These are phyloP conservation scores for Oryza glumipatula DNA, from an alignment of 176 grass and related monocot genomes.

Conservation along the genomic window DNA sequence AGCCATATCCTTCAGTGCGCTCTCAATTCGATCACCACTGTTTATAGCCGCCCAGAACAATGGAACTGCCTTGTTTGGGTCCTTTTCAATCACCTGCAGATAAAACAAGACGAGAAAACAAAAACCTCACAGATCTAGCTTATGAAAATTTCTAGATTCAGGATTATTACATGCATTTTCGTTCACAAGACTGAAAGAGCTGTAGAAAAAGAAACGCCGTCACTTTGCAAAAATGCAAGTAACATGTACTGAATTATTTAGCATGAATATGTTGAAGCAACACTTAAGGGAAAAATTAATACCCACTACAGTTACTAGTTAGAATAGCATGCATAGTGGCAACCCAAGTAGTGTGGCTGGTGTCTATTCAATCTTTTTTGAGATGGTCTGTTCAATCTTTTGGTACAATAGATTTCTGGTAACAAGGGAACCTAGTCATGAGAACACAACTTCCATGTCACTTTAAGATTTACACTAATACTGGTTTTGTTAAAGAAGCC, in stretches of 20 bases:
- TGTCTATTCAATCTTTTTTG: neutral
- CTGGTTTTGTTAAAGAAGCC: neutral
- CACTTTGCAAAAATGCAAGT: neutral
- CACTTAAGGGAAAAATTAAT: neutral
- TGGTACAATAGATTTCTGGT: neutral
- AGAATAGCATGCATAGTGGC: neutral
- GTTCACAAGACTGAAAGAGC: constrained; percentile 23
- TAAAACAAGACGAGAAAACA: constrained; percentile 21
- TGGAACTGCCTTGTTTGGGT: constrained; percentile 72
- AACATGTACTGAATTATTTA: constrained; percentile 12
- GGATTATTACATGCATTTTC: constrained; percentile 5
- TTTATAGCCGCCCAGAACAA: constrained; percentile 81
- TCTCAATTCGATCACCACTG: constrained; percentile 75
- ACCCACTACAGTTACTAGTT: neutral
- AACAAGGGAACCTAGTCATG: neutral
- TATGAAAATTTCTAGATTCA: constrained; percentile 3
- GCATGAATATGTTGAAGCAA: constrained; percentile 3
- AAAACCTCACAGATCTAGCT: constrained; percentile 16
- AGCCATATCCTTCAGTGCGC: constrained; percentile 79
- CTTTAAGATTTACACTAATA: neutral
- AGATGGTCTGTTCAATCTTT: constrained; percentile 2
- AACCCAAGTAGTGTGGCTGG: neutral
- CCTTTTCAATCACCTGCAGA: constrained; percentile 70
- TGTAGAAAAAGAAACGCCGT: constrained; percentile 11
- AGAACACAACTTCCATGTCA: neutral